Conservation (phyloP, 1,284 basidiomycete species). For the Schizophyllum amplum region DNA sequence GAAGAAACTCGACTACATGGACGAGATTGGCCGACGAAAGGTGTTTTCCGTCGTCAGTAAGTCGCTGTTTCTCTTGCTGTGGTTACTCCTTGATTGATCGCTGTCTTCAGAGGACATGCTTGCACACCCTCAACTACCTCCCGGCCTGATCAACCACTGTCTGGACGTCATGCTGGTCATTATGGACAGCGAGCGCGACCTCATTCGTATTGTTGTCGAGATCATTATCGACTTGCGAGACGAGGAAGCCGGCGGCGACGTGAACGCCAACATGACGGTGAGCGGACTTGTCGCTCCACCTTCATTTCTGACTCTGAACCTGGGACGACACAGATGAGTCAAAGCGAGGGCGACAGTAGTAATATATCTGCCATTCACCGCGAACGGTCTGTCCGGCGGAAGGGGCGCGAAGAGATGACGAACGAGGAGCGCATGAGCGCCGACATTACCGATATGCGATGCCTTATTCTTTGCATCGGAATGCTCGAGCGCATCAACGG, state of each 20-base stretch:
- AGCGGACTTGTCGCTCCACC: neutral
- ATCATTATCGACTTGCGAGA: constrained; percentile 84
- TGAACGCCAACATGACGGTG: constrained; percentile 16
- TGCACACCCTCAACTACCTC: constrained; percentile 73
- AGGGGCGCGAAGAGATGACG: constrained; percentile 41
- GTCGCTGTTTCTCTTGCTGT: constrained; percentile 21
- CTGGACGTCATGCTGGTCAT: constrained; percentile 86
- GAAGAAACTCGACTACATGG: constrained; percentile 83
- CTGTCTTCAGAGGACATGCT: constrained; percentile 69
- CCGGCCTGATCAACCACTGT: constrained; percentile 71
- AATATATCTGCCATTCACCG: constrained; percentile 22
- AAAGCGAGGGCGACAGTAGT: constrained; percentile 16
- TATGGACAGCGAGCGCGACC: constrained; percentile 79
- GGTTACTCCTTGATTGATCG: neutral
- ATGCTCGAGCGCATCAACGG: constrained; percentile 90
- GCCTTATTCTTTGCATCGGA: constrained; percentile 82
- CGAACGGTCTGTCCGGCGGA: constrained; percentile 31
- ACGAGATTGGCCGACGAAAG: constrained; percentile 91
- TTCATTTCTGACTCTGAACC: neutral
- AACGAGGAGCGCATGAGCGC: constrained; percentile 50
- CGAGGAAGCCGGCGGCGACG: constrained; percentile 44
- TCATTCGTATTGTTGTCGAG: constrained; percentile 92
- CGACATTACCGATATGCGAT: constrained; percentile 75
- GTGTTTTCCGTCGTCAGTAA: constrained; percentile 83
- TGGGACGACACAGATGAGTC: neutral